Evolutionary conservation across 1,139 yeast genomes (phyloP), one percentile per base, ranked within the genome.

Genomic region (Saccharomyces hybrid): DNA sequence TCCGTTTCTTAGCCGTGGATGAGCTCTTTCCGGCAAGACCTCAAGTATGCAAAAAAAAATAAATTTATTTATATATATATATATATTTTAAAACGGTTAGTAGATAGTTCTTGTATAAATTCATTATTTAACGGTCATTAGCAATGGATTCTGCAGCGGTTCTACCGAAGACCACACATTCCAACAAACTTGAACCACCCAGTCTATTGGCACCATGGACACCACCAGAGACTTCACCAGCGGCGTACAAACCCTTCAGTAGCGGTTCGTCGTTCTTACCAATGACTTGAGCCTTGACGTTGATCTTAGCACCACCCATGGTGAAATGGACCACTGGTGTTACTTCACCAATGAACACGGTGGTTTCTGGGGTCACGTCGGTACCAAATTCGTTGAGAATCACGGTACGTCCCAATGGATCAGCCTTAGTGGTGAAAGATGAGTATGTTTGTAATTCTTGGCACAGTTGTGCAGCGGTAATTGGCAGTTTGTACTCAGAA

Each of bases 301-400:
- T 80, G 64, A 86, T 84, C 66, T 80, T 81, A 34, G 86, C 84
- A 48, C 96, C 95, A 38, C 96, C 95, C 90, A 87, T 85, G 7
- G 95, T 86, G 72, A 86, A 88, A 67, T 88, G 96, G 46, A 88
- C 80, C 2, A 87, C 95, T 46, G 95, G 82, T 1, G 93, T 85
- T 49, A 86, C 78, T 53, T 72, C 70, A 27, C 73, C 75, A 27
- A 72, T 68, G 57, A 61, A 73, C 2, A 73, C 55, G 2, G 52
- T 54, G 1, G 74, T 65, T 4, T 61, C 61, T 3, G 56, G 51
- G 1, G 64, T 54, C 5, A 70, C 52, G 5, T 56, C 53, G 1
- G 53, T 48, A n/a, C 67, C 67, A 56, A 73, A 73, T 7, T 60
- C 55, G 48, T 70, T 74, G 6, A 64, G 61, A 34, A 66, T 70